Conservation (phyloP, 805 yeast species). For the Candida suzukii region DNA sequence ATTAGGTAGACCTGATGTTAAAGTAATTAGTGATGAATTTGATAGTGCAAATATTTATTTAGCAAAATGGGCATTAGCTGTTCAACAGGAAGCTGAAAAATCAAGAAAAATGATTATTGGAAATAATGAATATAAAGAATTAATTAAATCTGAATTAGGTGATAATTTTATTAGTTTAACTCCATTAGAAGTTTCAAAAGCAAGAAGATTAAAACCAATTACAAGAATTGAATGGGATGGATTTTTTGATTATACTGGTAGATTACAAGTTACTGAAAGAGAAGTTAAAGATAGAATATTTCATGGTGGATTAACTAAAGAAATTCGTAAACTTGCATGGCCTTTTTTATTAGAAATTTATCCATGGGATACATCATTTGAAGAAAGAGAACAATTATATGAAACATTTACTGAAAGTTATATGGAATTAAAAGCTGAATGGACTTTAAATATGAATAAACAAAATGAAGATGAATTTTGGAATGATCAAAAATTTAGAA, state of each 20-base stretch:
- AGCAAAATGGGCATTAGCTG: conserved; percentile 95
- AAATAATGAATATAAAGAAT: conserved; percentile 49
- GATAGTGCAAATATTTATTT: conserved; percentile 87
- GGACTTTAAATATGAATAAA: conserved; percentile 55
- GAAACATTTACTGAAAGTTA: conserved; percentile 47
- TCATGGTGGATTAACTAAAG: conserved; percentile 74
- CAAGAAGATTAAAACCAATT: conserved; percentile 65
- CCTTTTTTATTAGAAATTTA: conserved; percentile 72
- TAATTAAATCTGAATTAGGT: conserved; percentile 57
- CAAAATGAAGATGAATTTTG: conserved; percentile 59
- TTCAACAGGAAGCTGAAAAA: conserved; percentile 83
- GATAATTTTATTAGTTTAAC: conserved; percentile 42
- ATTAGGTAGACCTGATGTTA: conserved; percentile 73
- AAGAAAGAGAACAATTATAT: conserved; percentile 57
- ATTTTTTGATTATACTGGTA: conserved; percentile 74
- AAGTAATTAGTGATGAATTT: conserved; percentile 77
- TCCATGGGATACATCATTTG: conserved; percentile 78
- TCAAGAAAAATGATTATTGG: conserved; percentile 44
- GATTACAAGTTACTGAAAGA: conserved; percentile 60
- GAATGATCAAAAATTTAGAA: conserved; percentile 83
- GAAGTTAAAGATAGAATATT: conserved; percentile 82
- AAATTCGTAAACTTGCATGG: conserved; percentile 75
- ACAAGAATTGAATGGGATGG: conserved; percentile 72
- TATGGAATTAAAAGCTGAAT: conserved; percentile 53
- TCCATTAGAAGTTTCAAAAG: conserved; percentile 49